A percentile compares a stretch with the other conserved stretches of the same genome.
Conservation (phyloP, 352 stramenopile species). For the Phytophthora quininea region DNA sequence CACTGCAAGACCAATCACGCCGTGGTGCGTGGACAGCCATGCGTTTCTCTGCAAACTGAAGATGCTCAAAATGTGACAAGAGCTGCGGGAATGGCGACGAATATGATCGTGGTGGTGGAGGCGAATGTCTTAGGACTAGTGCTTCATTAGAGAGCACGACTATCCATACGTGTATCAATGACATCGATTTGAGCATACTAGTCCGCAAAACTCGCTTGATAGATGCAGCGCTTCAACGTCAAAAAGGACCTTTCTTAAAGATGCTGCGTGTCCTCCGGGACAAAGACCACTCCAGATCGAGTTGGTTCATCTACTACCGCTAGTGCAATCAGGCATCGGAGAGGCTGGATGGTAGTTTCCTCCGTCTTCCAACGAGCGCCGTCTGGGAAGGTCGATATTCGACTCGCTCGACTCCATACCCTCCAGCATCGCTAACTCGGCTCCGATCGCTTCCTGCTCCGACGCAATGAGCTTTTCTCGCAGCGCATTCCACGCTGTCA, state of each 20-base stretch:
- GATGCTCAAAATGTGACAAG: constrained; percentile 3
- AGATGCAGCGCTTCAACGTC: too few species aligned
- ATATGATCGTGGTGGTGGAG: too few species aligned
- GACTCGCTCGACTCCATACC: constrained; percentile 5
- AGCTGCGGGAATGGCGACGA: not conserved
- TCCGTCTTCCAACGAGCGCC: constrained; percentile 39
- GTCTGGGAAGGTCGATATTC: constrained; percentile 1
- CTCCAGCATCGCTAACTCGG: not conserved
- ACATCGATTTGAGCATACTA: too few species aligned
- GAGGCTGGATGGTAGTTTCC: constrained; percentile 39
- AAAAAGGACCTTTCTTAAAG: too few species aligned
- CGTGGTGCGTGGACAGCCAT: not conserved
- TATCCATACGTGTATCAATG: too few species aligned
- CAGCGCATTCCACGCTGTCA: constrained; percentile 57
- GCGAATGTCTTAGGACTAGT: too few species aligned
- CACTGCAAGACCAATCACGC: not conserved
- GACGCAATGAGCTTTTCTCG: constrained; percentile 56
- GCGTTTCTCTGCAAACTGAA: constrained; percentile 8
- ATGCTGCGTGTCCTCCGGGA: too few species aligned
- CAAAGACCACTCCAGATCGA: not conserved
- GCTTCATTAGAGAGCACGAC: too few species aligned
- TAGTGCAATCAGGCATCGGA: constrained; percentile 22
- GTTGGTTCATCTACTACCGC: not conserved
- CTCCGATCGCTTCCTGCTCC: constrained; percentile 23
- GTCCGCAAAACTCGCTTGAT: too few species aligned